Percentiles rank a stretch among this genome's conserved stretches.
These are phyloP conservation scores for Cryptosporidium xiaoi DNA, from an alignment of 169 alveolate genomes.

Conservation along the genomic window DNA sequence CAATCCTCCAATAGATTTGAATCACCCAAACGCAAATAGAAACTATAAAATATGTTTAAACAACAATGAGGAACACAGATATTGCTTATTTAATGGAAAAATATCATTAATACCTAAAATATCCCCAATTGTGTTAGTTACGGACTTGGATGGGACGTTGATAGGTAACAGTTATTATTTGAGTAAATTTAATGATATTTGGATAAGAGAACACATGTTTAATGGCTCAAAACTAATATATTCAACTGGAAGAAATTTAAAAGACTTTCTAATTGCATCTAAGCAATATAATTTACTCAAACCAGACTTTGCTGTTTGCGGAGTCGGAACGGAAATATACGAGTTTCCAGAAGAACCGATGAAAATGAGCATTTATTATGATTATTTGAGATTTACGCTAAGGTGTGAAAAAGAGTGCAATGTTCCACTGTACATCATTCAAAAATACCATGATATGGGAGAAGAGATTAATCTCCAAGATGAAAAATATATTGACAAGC, in stretches of 20 bases:
- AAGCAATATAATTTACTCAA: constrained; percentile 65
- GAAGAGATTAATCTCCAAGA: neutral
- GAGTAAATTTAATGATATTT: constrained; percentile 62
- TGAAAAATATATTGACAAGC: too few relatives aligned
- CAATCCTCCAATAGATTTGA: constrained; percentile 38
- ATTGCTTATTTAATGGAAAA: constrained; percentile 36
- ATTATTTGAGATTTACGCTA: neutral
- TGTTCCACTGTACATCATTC: neutral
- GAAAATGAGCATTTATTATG: neutral
- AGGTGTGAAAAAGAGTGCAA: neutral
- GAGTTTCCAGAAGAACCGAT: constrained; percentile 56
- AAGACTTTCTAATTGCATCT: constrained; percentile 76
- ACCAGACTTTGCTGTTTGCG: constrained; percentile 76
- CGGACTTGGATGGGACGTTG: constrained; percentile 78
- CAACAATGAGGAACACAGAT: neutral
- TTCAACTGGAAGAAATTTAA: constrained; percentile 77
- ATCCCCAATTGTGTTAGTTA: constrained; percentile 53
- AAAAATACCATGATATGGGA: constrained; percentile 22
- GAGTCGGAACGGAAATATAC: constrained; percentile 78
- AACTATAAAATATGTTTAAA: constrained; percentile 23
- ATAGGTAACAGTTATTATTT: constrained; percentile 73
- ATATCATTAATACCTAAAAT: neutral
- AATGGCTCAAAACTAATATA: constrained; percentile 77
- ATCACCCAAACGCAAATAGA: neutral
- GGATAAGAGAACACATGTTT: constrained; percentile 74